These are phyloP conservation scores for Rutstroemia sp. DNA, from an alignment of 2,329 filamentous ascomycete genomes.

Conservation along the genomic window DNA sequence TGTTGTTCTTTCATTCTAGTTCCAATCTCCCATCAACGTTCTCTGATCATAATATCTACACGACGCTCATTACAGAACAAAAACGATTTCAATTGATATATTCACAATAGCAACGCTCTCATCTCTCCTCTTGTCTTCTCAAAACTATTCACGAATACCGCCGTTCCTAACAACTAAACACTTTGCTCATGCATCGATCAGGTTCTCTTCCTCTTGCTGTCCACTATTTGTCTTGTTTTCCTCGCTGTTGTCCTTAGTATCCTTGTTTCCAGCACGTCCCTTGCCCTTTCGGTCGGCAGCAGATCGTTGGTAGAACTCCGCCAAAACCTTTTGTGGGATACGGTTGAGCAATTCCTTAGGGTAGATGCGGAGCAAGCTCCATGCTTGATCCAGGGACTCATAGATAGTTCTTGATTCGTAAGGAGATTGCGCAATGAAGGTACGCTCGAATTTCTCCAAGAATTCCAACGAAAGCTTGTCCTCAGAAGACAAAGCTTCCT, in stretches of 20 bases:
- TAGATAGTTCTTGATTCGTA: slow-evolving; percentile 90
- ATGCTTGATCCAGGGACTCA: slow-evolving; percentile 92
- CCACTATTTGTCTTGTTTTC: slow-evolving; percentile 27
- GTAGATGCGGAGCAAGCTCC: slow-evolving; percentile 94
- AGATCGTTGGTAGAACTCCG: slow-evolving; percentile 73
- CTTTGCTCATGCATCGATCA: slow-evolving; percentile 47
- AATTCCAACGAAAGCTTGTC: slow-evolving; percentile 98
- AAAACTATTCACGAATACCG: neutral
- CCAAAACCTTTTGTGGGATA: slow-evolving; percentile 74
- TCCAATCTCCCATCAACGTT: neutral
- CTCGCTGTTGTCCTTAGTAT: slow-evolving; percentile 33
- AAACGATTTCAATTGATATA: slow-evolving; percentile 10
- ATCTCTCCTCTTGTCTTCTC: neutral
- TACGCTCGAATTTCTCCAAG: slow-evolving; percentile 95
- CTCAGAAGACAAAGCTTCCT: slow-evolving; percentile 90
- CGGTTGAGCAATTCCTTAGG: slow-evolving; percentile 97
- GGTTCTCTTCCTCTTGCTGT: slow-evolving; percentile 48
- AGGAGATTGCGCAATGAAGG: slow-evolving; percentile 84
- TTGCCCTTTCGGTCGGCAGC: slow-evolving; percentile 56
- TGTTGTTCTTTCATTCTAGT: neutral
- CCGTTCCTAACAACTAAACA: slow-evolving; percentile 1
- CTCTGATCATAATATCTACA: slow-evolving; percentile 7
- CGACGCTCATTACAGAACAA: slow-evolving; percentile 1
- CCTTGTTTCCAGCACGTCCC: slow-evolving; percentile 41
- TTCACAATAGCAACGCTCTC: slow-evolving; percentile 10